Conservation (phyloP, 2,329 filamentous ascomycete species). For the Microthyrium microscopicum region DNA sequence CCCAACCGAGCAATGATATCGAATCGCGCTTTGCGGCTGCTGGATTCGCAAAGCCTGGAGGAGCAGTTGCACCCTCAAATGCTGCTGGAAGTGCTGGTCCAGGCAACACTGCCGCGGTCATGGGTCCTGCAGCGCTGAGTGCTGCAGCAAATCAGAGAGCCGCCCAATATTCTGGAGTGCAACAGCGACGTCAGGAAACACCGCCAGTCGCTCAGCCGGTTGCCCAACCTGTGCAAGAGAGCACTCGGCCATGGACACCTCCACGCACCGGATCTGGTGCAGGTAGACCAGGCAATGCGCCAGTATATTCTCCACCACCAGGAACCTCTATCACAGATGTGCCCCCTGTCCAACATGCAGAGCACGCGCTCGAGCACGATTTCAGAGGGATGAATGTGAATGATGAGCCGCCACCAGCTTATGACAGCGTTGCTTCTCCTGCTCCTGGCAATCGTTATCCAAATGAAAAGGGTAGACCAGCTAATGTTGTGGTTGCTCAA, state of each 20-base stretch:
- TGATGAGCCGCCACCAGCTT: slow-evolving; percentile 84
- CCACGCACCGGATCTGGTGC: slow-evolving; percentile 16
- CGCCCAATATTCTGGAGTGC: slow-evolving; percentile 49
- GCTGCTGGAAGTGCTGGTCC: background rate
- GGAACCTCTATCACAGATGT: background rate
- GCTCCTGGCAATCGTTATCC: slow-evolving; percentile 37
- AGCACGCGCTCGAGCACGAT: slow-evolving; percentile 66
- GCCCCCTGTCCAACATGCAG: slow-evolving; percentile 13
- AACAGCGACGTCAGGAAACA: slow-evolving; percentile 63
- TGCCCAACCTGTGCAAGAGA: slow-evolving; percentile 66
- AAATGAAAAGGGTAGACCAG: slow-evolving; percentile 53
- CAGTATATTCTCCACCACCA: background rate
- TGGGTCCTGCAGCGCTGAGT: slow-evolving; percentile 56
- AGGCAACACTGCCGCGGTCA: slow-evolving; percentile 61
- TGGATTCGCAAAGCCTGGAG: slow-evolving; percentile 54
- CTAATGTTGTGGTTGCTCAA: slow-evolving; percentile 14
- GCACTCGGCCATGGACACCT: slow-evolving; percentile 29
- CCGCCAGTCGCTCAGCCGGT: slow-evolving; percentile 77
- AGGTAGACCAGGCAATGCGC: slow-evolving; percentile 32
- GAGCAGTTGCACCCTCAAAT: background rate
- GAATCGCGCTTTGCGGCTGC: slow-evolving; percentile 83
- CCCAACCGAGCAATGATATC: slow-evolving; percentile 62
- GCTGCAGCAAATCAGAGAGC: slow-evolving; percentile 66
- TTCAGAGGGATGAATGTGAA: slow-evolving; percentile 66
- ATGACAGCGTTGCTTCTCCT: slow-evolving; percentile 50